These are phyloP conservation scores for Yarrowia sp. DNA, from an alignment of 805 yeast species.

Conservation along the genomic window DNA sequence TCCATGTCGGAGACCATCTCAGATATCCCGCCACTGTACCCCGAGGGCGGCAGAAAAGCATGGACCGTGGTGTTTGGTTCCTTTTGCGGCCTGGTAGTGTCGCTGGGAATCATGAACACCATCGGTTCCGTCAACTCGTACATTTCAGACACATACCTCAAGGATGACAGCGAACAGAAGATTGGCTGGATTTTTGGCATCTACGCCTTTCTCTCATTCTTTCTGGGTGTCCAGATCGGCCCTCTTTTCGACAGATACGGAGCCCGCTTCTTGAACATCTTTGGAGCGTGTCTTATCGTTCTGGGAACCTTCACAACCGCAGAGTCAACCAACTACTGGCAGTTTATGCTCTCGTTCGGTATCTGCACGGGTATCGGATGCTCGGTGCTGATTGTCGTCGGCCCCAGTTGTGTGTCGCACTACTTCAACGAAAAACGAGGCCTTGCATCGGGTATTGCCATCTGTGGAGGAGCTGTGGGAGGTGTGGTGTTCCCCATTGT, in stretches of 20 bases:
- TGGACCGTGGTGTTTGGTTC: slow-evolving; percentile 63
- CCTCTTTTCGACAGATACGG: slow-evolving; percentile 69
- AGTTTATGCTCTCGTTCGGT: slow-evolving; percentile 64
- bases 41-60: slow-evolving; percentile 65
- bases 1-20: slow-evolving; percentile 6
- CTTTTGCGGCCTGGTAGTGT: slow-evolving; percentile 62
- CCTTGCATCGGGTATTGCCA: slow-evolving; percentile 65
- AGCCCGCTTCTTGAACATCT: slow-evolving; percentile 54
- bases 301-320: slow-evolving; percentile 62
- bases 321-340: slow-evolving; percentile 59
- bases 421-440: slow-evolving; percentile 67
- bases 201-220: slow-evolving; percentile 51
- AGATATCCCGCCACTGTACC: slow-evolving; percentile 43
- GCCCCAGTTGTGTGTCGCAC: slow-evolving; percentile 65
- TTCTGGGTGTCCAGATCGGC: slow-evolving; percentile 58
- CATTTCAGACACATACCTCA: slow-evolving; percentile 60
- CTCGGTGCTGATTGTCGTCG: slow-evolving; percentile 53
- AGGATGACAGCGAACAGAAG: slow-evolving; percentile 55
- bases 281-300: slow-evolving; percentile 56
- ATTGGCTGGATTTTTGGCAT: slow-evolving; percentile 72
- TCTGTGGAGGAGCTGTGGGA: slow-evolving; percentile 71
- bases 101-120: slow-evolving; percentile 71
- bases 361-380: slow-evolving; percentile 60
- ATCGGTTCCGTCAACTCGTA: slow-evolving; percentile 64
- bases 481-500: slow-evolving; percentile 68